phyloP scores from a whole-genome alignment of 1,284 basidiomycete species.

The Tilletiopsis washingtonensis region DNA sequence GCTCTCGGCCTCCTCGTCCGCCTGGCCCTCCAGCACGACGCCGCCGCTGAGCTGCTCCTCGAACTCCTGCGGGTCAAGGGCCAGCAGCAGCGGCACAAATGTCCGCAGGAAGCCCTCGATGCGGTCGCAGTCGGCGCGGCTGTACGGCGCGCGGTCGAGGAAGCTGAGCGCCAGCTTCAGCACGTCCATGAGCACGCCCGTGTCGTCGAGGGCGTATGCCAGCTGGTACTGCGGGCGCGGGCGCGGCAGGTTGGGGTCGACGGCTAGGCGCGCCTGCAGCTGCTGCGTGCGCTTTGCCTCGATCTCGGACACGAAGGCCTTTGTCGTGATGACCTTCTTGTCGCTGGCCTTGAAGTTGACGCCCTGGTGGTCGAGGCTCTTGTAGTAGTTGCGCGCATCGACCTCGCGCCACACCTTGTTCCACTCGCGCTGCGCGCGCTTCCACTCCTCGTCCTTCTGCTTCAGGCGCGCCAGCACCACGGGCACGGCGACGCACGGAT shows the following conservation, averaged over 20 bases:
- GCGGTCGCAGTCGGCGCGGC: constrained; percentile 66
- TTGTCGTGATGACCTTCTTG: constrained; percentile 88
- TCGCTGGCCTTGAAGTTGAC: constrained; percentile 90
- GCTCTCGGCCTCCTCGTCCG: constrained; percentile 20
- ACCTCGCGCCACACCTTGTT: constrained; percentile 95
- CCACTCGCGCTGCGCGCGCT: constrained; percentile 88
- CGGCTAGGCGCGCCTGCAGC: constrained; percentile 50
- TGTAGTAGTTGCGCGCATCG: constrained; percentile 84
- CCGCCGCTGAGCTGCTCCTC: constrained; percentile 31
- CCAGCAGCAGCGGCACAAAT: constrained; percentile 77
- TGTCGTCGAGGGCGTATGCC: constrained; percentile 70
- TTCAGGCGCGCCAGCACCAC: constrained; percentile 85
- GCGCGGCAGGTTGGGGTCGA: constrained; percentile 36
- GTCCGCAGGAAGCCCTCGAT: constrained; percentile 77
- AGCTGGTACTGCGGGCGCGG: constrained; percentile 57
- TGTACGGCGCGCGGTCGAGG: constrained; percentile 71
- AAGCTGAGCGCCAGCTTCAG: constrained; percentile 84
- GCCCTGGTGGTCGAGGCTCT: constrained; percentile 90
- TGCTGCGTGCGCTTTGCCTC: constrained; percentile 70
- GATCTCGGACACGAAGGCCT: constrained; percentile 80
- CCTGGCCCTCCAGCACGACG: constrained; percentile 13
- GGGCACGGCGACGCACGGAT: constrained; percentile 79
- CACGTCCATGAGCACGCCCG: constrained; percentile 72
- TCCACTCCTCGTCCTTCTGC: constrained; percentile 96
- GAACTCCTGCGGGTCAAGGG: constrained; percentile 59